Conservation (phyloP, 2,329 filamentous ascomycete genomes). For the Sporothrix pseudoabietina region DNA sequence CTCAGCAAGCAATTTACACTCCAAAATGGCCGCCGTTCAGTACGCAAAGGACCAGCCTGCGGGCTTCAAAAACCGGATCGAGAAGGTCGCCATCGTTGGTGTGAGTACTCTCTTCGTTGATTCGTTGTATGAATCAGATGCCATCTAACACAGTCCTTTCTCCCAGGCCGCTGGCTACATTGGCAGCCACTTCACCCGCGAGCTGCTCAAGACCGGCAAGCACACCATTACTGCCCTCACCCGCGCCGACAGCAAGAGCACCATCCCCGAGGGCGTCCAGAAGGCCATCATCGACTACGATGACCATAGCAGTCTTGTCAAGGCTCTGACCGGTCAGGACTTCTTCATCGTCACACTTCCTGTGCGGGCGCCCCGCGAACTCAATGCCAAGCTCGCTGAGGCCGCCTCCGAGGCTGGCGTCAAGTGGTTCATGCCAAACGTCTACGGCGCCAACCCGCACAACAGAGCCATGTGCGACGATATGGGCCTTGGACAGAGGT, state of each 20-base stretch:
- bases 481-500: slow-evolving; percentile 35
- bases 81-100: slow-evolving; percentile 38
- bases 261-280: slow-evolving; percentile 45
- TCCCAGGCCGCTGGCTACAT: slow-evolving; percentile 36
- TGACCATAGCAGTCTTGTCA: slow-evolving; percentile 35
- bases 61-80: slow-evolving; percentile 38
- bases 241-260: slow-evolving; percentile 47
- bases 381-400: slow-evolving; percentile 45
- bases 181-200: slow-evolving; percentile 34
- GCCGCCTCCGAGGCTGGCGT: slow-evolving; percentile 50
- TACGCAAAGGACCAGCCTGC: slow-evolving; percentile 39
- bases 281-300: slow-evolving; percentile 46
- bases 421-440: slow-evolving; percentile 51
- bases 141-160: not conserved
- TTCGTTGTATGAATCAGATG: not conserved
- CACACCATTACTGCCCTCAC: slow-evolving; percentile 55
- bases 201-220: slow-evolving; percentile 41
- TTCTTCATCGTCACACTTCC: slow-evolving; percentile 36
- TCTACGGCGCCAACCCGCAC: slow-evolving; percentile 39
- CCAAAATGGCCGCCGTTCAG: slow-evolving; percentile 21
- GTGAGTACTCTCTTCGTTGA: slow-evolving; percentile 29
- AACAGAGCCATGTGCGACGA: slow-evolving; percentile 32
- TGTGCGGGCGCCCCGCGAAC: slow-evolving; percentile 40
- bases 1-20: not conserved
- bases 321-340: slow-evolving; percentile 33